Evolutionary conservation across 352 stramenopile species (phyloP), one percentile per base, ranked within the genome.

Genomic region (Phytophthora crassamura): DNA sequence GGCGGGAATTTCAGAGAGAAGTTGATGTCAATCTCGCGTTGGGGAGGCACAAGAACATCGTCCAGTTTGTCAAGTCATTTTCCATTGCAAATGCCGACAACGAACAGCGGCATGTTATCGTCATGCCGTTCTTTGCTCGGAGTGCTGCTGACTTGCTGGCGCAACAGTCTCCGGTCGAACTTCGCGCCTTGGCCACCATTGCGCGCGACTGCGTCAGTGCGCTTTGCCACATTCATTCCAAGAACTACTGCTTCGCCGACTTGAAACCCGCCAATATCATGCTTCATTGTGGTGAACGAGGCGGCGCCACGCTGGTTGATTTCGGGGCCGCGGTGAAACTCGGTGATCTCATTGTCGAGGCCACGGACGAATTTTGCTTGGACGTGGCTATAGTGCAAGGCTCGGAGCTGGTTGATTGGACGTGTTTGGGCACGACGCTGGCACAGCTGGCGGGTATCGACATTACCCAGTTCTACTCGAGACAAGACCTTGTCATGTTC

Each of bases 71-170:
- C 7, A 48, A 33, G 8, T 48, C 41, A 12, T 48, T 48, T 15
- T 48, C 41, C 41, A 12, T 33, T 11, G 18, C 0, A 48, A 33
- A 48, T 15, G 5, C 18, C 9, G 16, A 33, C 11, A 20, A 20
- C 18, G 41, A 48, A 20, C 41, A 32, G 42, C 12, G 42, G 42
- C 47, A 54, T 12, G 33, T 55, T 55, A 43, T 55, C 14, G 48
- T 55, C 32, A 55, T 55, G 48, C 33, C 48, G 48, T 55, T 55
- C 33, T 55, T 55, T 55, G 33, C 48, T 55, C 32, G 46, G 32
- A 32, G 32, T 54, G 46, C 32, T 54, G 48, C 48, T 28, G 48
- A 55, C 33, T 34, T 43, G 33, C 33, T 43, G 10, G 5, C 0
- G 10, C 43, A 39, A 45, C 33, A 34, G 18, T 55, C 48, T 10